These are phyloP conservation scores for Pichia sp. DNA, from an alignment of 1,139 yeast species.

Conservation along the genomic window DNA sequence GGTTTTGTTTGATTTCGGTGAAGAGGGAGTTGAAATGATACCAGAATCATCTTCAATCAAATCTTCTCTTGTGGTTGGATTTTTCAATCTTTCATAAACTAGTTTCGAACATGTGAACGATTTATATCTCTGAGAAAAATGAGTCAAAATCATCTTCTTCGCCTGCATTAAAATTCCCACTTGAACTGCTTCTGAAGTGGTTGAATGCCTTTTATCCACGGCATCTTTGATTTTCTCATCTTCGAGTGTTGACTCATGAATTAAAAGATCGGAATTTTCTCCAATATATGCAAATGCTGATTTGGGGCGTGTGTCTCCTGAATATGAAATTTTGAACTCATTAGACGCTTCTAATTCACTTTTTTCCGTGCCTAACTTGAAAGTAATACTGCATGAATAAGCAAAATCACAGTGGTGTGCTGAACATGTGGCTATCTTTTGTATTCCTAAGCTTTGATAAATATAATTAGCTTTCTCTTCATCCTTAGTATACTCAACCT, in stretches of 20 bases:
- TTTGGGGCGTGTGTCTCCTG: conserved; percentile 94
- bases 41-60: conserved; percentile 9
- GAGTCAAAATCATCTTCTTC: conserved; percentile 70
- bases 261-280: conserved; percentile 62
- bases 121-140: conserved; percentile 88
- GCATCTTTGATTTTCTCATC: conserved; percentile 82
- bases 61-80: conserved; percentile 17
- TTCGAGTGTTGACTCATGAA: conserved; percentile 92
- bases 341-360: conserved; percentile 22
- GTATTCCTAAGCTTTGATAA: conserved; percentile 20
- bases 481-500: conserved; percentile 20
- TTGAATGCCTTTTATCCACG: conserved; percentile 76
- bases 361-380: conserved; percentile 29
- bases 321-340: conserved; percentile 71
- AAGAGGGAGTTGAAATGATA: conserved; percentile 7
- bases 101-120: conserved; percentile 49
- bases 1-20: background rate
- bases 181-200: conserved; percentile 79
- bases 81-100: conserved; percentile 24
- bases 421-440: conserved; percentile 52
- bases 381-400: conserved; percentile 63
- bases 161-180: conserved; percentile 73
- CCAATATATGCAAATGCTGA: conserved; percentile 58
- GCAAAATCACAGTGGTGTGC: conserved; percentile 87
- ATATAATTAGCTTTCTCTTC: conserved; percentile 34